These are phyloP conservation scores for Trichoderma koningii DNA, from an alignment of 2,329 filamentous ascomycete genomes.

Conservation along the genomic window DNA sequence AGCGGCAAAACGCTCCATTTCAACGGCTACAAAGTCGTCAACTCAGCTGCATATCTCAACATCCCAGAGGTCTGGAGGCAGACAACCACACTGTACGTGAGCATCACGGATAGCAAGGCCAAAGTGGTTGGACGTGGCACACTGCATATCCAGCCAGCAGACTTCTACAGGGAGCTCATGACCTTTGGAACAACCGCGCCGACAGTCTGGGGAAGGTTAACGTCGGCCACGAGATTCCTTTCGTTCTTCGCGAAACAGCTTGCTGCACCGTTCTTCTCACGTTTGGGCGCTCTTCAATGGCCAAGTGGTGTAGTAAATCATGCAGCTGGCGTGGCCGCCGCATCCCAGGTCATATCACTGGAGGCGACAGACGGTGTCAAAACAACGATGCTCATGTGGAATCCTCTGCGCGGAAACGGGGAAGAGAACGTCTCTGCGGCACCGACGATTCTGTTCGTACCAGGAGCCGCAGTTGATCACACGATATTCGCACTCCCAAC, in stretches of 20 bases:
- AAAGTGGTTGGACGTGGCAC: constrained; percentile 60
- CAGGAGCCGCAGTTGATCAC: no score
- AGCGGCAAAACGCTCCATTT: no score
- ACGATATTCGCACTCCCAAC: no score
- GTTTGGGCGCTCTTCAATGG: constrained; percentile 30
- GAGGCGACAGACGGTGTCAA: constrained; percentile 54
- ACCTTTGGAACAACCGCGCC: constrained; percentile 47
- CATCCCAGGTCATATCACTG: constrained; percentile 47
- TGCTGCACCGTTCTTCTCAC: constrained; percentile 30
- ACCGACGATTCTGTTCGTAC: no score
- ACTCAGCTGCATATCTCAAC: no score
- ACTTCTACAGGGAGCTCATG: constrained; percentile 58
- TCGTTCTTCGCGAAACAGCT: not conserved
- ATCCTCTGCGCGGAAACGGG: constrained; percentile 61
- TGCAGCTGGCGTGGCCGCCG: constrained; percentile 31
- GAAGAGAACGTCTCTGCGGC: no score
- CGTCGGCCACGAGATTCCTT: no score
- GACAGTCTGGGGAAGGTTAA: constrained; percentile 9
- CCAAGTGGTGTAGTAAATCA: constrained; percentile 25
- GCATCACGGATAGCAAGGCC: constrained; percentile 35
- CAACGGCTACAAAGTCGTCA: no score
- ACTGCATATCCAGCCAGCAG: constrained; percentile 55
- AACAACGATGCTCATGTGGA: constrained; percentile 59
- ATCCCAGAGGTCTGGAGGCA: no score
- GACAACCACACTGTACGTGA: no score